phyloP scores from a whole-genome alignment of 208 protist species.

The Trypanosomatidae sp. region DNA sequence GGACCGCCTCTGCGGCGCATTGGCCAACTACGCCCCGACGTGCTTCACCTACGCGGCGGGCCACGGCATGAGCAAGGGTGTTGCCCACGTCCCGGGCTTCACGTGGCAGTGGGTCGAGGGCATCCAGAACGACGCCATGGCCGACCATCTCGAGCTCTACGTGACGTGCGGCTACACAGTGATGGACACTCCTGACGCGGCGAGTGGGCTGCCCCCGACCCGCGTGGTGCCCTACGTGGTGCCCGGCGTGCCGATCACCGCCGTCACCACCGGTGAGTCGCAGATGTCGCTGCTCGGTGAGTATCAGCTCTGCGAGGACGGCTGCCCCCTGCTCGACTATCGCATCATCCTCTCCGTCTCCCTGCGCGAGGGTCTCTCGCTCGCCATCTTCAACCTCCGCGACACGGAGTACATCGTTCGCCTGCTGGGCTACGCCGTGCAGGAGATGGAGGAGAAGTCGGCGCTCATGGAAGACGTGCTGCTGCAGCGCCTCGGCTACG shows the following conservation, averaged over 20 bases:
- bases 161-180: conserved; percentile 65
- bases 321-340: conserved; percentile 20
- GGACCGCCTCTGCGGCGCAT: conserved; percentile 59
- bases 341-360: conserved; percentile 61
- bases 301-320: conserved; percentile 34
- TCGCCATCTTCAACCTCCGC: conserved; percentile 75
- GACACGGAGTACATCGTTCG: conserved; percentile 74
- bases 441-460: conserved; percentile 69
- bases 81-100: conserved; percentile 44
- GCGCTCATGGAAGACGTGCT: conserved; percentile 72
- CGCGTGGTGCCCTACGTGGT: conserved; percentile 56
- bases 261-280: conserved; percentile 42
- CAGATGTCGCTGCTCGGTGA: conserved; percentile 62
- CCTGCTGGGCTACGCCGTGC: conserved; percentile 57
- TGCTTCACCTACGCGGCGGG: conserved; percentile 26
- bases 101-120: conserved; percentile 76
- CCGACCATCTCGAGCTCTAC: conserved; percentile 59
- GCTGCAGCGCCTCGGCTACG: conserved; percentile 76
- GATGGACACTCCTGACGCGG: conserved; percentile 12
- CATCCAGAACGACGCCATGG: conserved; percentile 61
- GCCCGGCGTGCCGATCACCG: conserved; percentile 49
- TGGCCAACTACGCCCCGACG: conserved; percentile 44
- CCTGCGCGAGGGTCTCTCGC: conserved; percentile 47
- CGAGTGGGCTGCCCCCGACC: conserved; percentile 23
- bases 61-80: not conserved